Evolutionary conservation across 352 stramenopile species (phyloP).

Genomic region (Thalassiosira hispida): DNA sequence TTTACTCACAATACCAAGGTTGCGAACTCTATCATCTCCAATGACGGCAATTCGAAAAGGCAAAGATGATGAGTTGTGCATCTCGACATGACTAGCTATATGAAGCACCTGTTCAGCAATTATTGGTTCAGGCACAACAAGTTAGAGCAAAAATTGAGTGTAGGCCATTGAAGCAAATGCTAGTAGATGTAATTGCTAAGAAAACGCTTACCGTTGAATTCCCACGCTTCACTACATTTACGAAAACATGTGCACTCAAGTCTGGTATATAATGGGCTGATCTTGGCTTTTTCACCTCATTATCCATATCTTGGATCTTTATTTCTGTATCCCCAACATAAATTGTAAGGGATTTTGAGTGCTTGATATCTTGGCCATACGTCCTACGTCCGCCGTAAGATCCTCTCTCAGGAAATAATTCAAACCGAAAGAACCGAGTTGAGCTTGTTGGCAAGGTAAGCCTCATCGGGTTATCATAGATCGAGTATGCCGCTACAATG

Average conservation of each 20-base stretch:
- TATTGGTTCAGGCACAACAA: background rate
- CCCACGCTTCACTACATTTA: conserved; percentile 70
- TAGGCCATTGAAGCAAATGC: background rate
- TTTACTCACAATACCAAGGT: conserved; percentile 55
- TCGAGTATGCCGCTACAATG: conserved; percentile 62
- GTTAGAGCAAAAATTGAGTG: background rate
- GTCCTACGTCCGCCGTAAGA: conserved; percentile 41
- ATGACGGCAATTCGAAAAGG: conserved; percentile 65
- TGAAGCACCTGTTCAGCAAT: conserved; percentile 66
- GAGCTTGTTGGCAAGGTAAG: conserved; percentile 55
- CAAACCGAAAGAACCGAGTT: conserved; percentile 84
- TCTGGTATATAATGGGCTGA: conserved; percentile 59
- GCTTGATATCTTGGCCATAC: conserved; percentile 61
- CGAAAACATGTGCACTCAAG: conserved; percentile 61
- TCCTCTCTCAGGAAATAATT: conserved; percentile 69
- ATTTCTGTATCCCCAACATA: conserved; percentile 60
- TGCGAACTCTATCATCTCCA: conserved; percentile 54
- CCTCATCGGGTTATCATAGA: conserved; percentile 43
- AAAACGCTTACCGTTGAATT: conserved; percentile 79
- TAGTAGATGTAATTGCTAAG: too few relatives aligned
- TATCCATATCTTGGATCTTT: conserved; percentile 75
- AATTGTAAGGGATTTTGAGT: conserved; percentile 74
- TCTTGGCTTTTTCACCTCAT: conserved; percentile 54
- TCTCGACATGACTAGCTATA: conserved; percentile 74
- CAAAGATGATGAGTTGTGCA: conserved; percentile 70